Evolutionary conservation across 1,284 basidiomycete species (phyloP).

Genomic region (Veloporphyrellus conicus): DNA sequence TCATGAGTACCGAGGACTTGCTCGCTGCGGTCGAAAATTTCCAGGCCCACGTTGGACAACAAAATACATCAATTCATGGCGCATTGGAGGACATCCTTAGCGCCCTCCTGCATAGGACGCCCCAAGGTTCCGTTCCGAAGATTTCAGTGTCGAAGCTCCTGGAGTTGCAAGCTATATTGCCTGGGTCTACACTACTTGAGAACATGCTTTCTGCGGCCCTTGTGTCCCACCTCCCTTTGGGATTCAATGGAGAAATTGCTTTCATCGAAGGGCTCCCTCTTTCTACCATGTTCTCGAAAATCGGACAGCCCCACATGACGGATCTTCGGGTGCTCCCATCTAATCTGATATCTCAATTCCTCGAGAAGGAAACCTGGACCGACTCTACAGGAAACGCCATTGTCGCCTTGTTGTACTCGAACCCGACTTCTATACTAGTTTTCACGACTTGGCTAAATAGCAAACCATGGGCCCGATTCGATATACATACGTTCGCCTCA

Average conservation of each 20-base stretch:
- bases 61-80: conserved; percentile 23
- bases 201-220: conserved; percentile 45
- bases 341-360: conserved; percentile 32
- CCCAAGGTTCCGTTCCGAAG: conserved; percentile 20
- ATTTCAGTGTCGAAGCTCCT: conserved; percentile 35
- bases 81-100: conserved; percentile 34
- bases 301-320: conserved; percentile 21
- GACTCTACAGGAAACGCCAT: conserved; percentile 40
- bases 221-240: conserved; percentile 40
- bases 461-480: conserved; percentile 15
- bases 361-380: conserved; percentile 41
- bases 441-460: conserved; percentile 34
- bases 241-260: conserved; percentile 36
- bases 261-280: conserved; percentile 13
- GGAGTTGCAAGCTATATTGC: conserved; percentile 34
- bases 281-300: conserved; percentile 23
- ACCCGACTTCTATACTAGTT: conserved; percentile 13
- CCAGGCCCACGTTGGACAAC: conserved; percentile 14
- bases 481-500: conserved; percentile 5
- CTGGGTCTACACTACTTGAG: conserved; percentile 40
- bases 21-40: conserved; percentile 36
- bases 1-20: conserved; percentile 37
- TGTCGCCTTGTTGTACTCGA: conserved; percentile 41
- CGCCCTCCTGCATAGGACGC: conserved; percentile 9
- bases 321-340: conserved; percentile 23